Base-by-base conservation (phyloP, 805 yeast genomes). In the Ogataea naganishii region DNA sequence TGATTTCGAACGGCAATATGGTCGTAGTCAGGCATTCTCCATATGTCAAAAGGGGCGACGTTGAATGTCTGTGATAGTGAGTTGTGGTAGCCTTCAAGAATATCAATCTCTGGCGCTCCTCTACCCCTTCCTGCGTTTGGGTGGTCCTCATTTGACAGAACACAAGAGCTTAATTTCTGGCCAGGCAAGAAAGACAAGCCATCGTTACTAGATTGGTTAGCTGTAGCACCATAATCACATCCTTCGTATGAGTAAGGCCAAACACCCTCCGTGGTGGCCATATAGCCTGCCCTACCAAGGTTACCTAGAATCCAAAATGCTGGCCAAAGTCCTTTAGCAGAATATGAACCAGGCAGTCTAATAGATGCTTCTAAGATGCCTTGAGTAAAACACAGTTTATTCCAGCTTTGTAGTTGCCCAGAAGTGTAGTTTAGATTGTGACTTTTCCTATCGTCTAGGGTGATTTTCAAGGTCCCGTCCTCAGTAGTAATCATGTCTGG, bases 51-150 rank as follows among this genome's bases (percentile, higher is more conserved):
- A 8, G 68, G 66, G 5, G 67, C 66, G n/a, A 60, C 50, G 35
- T 63, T 66, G 27, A 52, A 40, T 2, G 69, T 59, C 38, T 62
- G 68, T 10, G 64, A 46, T 12, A 27, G 28, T 4, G 32, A 24
- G 20, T 40, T 38, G 16, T 37, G 27, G 6, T 36, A 30, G 33
- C 78, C 95, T 68, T 84, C 95, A 28, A 84, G 48, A 21, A 75
- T 75, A 69, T 84, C 95, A 43, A 85, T 80, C 63, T 83, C 94
- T 7, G 94, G 94, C 0, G 92, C 88, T 27, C 94, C 94, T 51
- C 95, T 72, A 6, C 94, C 94, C 3, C 53, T 50, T 24, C 94
- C 94, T 13, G 64, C 69, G 47, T 75, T 83, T 26, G 95, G 94
- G 51, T 83, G 94, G 31, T 75, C 80, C 42, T 74, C 80, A 12